Base-by-base conservation (phyloP, 352 stramenopile genomes). In the Pythium brassicae region DNA sequence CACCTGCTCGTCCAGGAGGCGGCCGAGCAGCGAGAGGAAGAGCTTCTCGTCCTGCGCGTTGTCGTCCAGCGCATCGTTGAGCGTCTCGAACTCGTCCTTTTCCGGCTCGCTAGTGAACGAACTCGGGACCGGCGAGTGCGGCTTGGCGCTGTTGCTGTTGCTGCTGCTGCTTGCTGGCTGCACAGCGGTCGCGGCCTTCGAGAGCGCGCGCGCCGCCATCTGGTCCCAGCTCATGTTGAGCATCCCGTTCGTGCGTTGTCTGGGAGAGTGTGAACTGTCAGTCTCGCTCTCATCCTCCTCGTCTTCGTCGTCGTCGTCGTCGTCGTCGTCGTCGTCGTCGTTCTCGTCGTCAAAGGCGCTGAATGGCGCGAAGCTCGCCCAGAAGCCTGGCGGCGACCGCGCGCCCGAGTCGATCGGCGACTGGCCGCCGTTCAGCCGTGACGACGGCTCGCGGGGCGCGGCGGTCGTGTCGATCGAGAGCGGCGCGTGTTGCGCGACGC, bases 21-120 rank as follows among this genome's bases (percentile, higher is more conserved):
- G 71, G 1, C 73, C 66, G 19, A 94, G 64, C 49, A 92, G 71
- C 42, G 47, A 62, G 14, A 94, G 59, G 55, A 91, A 94, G 22
- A 89, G 69, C 54, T 88, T 87, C 60, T 94, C 83, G 57, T 88
- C 77, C 50, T 83, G 68, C 27, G 73, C 34, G 45, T 79, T 74
- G 49, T 71, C 72, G 52, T 92, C 81, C 15, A 90, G 54, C 9
- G 62, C 63, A 20, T 86, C 71, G 46, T 89, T 88, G 35, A 92
- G 59, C 27, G 78, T 42, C 47, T 90, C 82, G 65, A 92, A 90
- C 53, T 92, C 82, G 57, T 92, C 78, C 52, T 82, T 86, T 27
- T 87, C 78, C 8, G 69, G 61, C 43, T 87, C 76, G 20, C 49
- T 48, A 15, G 62, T 68, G 46, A 88, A 63, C 47, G 34, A 54